These are phyloP conservation scores for Setaria italica DNA, from an alignment of 202 grass and related monocot genomes.

Conservation along the genomic window DNA sequence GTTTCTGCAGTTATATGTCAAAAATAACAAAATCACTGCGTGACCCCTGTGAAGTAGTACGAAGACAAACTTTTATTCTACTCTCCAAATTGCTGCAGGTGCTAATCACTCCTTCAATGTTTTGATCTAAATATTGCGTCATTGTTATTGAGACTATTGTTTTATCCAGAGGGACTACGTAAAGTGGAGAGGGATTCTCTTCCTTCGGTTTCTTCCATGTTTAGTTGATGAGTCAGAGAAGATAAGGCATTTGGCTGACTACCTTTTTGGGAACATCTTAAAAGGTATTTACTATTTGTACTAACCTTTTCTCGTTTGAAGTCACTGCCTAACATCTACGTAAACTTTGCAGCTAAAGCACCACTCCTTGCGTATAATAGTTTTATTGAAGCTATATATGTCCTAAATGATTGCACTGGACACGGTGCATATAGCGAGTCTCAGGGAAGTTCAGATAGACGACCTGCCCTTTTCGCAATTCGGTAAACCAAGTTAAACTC, in stretches of 20 bases:
- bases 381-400: constrained; percentile 95
- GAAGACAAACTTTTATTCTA: constrained; percentile 96
- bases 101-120: constrained; percentile 41
- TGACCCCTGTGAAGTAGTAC: constrained; percentile 94
- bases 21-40: constrained; percentile 90
- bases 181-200: constrained; percentile 95
- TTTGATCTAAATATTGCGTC: constrained; percentile 17
- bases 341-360: constrained; percentile 80
- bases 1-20: constrained; percentile 75
- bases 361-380: constrained; percentile 99
- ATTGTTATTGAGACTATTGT: constrained; percentile 51
- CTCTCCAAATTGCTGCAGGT: constrained; percentile 92
- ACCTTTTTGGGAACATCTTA: constrained; percentile 87
- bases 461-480: constrained; percentile 68
- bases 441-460: constrained; percentile 58
- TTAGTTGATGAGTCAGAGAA: constrained; percentile 92
- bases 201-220: constrained; percentile 85
- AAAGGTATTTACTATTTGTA: constrained; percentile 59
- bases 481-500: constrained; percentile 48
- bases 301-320: constrained; percentile 27
- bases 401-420: constrained; percentile 70
- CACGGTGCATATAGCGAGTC: constrained; percentile 58
- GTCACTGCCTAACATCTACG: constrained; percentile 28
- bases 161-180: constrained; percentile 88
- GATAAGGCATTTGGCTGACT: constrained; percentile 86